Conservation (phyloP, 148 eudicot genomes). For the Arctostaphylos glauca region DNA sequence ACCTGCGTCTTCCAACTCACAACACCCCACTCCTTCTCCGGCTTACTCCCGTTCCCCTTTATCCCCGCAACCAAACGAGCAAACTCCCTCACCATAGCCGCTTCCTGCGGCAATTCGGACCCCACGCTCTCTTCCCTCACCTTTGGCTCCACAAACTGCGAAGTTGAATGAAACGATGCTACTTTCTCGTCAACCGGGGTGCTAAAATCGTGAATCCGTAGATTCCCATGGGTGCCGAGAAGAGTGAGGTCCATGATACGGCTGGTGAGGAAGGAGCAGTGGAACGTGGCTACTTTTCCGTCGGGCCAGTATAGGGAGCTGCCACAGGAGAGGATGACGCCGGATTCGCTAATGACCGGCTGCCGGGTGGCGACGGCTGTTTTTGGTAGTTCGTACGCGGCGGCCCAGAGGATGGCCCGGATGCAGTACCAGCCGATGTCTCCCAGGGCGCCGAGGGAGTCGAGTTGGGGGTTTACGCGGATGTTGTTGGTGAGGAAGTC, state of each 20-base stretch:
- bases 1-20: constrained; percentile 56
- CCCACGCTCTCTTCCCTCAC: constrained; percentile 38
- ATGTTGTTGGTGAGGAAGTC: constrained; percentile 54
- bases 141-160: constrained; percentile 26
- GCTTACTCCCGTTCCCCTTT: constrained; percentile 24
- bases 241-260: constrained; percentile 38
- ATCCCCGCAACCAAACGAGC: constrained; percentile 40
- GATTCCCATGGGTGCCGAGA: constrained; percentile 45
- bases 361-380: constrained; percentile 34
- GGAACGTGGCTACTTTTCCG: constrained; percentile 42
- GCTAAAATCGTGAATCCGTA: constrained; percentile 40
- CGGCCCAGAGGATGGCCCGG: constrained; percentile 49
- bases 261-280: constrained; percentile 48
- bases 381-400: constrained; percentile 45
- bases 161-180: constrained; percentile 31
- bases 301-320: constrained; percentile 52
- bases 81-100: constrained; percentile 50
- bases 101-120: constrained; percentile 53
- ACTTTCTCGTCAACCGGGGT: constrained; percentile 33
- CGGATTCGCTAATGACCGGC: constrained; percentile 35
- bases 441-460: constrained; percentile 58
- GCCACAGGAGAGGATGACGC: constrained; percentile 48
- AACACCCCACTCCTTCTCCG: constrained; percentile 47
- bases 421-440: constrained; percentile 62
- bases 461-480: constrained; percentile 55